These are phyloP conservation scores for Coniferiporia sulphurascens DNA, from an alignment of 1,284 basidiomycete species.

Conservation along the genomic window DNA sequence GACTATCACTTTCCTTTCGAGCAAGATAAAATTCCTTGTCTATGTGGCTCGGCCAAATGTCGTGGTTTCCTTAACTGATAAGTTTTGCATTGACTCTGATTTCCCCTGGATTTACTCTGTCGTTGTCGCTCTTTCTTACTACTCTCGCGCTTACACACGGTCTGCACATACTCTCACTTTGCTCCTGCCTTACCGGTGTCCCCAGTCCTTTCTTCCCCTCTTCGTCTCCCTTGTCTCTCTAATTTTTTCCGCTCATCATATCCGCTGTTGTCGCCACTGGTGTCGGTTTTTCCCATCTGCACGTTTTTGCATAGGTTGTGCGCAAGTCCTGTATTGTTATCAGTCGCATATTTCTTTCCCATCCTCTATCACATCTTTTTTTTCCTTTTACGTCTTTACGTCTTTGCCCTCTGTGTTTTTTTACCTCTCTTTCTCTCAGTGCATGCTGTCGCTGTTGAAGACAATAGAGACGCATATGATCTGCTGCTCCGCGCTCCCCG, in stretches of 20 bases:
- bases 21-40: conserved; percentile 87
- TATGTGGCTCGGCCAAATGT: conserved; percentile 83
- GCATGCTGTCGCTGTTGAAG: too few species aligned
- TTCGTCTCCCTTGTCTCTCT: not conserved
- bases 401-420: too few species aligned
- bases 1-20: conserved; percentile 94
- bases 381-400: too few species aligned
- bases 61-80: conserved; percentile 83
- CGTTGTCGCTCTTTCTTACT: conserved; percentile 4
- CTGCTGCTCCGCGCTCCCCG: too few species aligned
- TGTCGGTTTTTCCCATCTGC: not conserved
- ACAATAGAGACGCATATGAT: too few species aligned
- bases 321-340: conserved; percentile 19
- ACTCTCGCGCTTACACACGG: not conserved
- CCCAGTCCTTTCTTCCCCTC: not conserved
- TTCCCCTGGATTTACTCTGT: not conserved
- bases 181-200: not conserved
- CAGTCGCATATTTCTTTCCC: conserved; percentile 17
- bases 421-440: too few species aligned
- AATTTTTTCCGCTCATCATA: not conserved
- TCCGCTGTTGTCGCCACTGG: not conserved
- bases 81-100: not conserved
- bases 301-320: conserved; percentile 14
- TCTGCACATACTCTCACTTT: not conserved
- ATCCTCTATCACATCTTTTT: not conserved